phyloP scores from a whole-genome alignment of 2,329 filamentous ascomycete genomes.

The Fusarium nelsonii region DNA sequence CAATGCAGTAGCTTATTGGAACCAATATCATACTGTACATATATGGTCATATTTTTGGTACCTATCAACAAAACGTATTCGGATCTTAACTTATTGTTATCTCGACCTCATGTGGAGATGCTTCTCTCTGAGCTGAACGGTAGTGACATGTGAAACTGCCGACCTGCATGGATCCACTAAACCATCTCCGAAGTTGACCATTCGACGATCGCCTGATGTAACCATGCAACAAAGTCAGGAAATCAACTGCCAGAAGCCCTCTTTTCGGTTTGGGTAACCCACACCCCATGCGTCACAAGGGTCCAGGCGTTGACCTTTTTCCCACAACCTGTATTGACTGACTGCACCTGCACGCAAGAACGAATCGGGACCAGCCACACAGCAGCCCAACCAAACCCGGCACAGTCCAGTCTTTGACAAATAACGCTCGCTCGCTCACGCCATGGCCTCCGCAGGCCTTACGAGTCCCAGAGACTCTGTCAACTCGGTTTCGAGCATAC shows the following conservation, averaged over 20 bases:
- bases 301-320: conserved; percentile 25
- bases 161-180: conserved; percentile 33
- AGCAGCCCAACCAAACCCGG: neutral
- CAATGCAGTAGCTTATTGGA: neutral
- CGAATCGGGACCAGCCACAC: conserved; percentile 34
- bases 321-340: neutral
- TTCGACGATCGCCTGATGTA: conserved; percentile 40
- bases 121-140: neutral
- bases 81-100: conserved; percentile 2
- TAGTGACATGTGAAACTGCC: conserved; percentile 41
- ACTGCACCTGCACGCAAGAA: conserved; percentile 8
- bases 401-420: neutral
- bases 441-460: conserved; percentile 44
- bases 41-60: neutral
- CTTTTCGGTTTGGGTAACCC: conserved; percentile 26
- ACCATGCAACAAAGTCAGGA: conserved; percentile 31
- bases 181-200: conserved; percentile 29
- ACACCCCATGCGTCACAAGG: conserved; percentile 35
- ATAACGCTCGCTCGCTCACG: conserved; percentile 29
- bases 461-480: conserved; percentile 44
- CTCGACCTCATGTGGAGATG: conserved; percentile 23
- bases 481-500: conserved; percentile 44
- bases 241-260: conserved; percentile 24
- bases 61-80: conserved; percentile 12
- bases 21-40: neutral